These are phyloP conservation scores for Thielaviopsis musarum DNA, from an alignment of 2,329 filamentous ascomycete genomes.

Conservation along the genomic window DNA sequence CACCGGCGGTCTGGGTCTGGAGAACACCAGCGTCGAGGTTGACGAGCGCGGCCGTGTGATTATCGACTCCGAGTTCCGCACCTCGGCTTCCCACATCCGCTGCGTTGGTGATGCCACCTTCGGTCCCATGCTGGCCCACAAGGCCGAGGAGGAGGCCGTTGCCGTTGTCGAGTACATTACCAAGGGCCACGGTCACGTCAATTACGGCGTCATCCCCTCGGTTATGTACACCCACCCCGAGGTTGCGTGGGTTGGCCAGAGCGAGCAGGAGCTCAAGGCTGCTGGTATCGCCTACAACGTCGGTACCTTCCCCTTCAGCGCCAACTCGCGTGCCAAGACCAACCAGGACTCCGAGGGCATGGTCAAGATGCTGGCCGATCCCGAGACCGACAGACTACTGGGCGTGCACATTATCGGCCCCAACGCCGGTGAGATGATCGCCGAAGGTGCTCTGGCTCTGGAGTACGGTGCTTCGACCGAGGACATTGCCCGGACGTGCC, in stretches of 20 bases:
- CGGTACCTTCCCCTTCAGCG: conserved; percentile 90
- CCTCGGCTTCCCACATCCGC: conserved; percentile 91
- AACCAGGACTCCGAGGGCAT: conserved; percentile 91
- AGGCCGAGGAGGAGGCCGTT: conserved; percentile 95
- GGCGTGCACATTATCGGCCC: conserved; percentile 94
- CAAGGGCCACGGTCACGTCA: conserved; percentile 96
- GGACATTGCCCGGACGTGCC: conserved; percentile 86
- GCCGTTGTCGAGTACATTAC: conserved; percentile 93
- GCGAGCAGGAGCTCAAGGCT: conserved; percentile 86
- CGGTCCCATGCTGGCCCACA: conserved; percentile 97
- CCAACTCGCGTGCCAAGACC: conserved; percentile 97
- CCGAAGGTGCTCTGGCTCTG: conserved; percentile 82
- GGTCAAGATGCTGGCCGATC: conserved; percentile 94
- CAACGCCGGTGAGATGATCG: conserved; percentile 98
- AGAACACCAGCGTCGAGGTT: conserved; percentile 81
- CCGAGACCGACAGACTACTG: conserved; percentile 87
- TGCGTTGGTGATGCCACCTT: conserved; percentile 94
- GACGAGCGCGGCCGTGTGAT: conserved; percentile 90
- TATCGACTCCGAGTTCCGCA: conserved; percentile 97
- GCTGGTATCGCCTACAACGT: conserved; percentile 81
- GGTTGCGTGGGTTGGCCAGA: conserved; percentile 97
- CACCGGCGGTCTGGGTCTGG: conserved; percentile 76
- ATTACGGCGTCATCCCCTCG: conserved; percentile 92
- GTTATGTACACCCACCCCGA: conserved; percentile 99
- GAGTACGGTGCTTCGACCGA: conserved; percentile 95